phyloP scores from a whole-genome alignment of 176 grass and related monocot genomes.

The Musa schizocarpa region DNA sequence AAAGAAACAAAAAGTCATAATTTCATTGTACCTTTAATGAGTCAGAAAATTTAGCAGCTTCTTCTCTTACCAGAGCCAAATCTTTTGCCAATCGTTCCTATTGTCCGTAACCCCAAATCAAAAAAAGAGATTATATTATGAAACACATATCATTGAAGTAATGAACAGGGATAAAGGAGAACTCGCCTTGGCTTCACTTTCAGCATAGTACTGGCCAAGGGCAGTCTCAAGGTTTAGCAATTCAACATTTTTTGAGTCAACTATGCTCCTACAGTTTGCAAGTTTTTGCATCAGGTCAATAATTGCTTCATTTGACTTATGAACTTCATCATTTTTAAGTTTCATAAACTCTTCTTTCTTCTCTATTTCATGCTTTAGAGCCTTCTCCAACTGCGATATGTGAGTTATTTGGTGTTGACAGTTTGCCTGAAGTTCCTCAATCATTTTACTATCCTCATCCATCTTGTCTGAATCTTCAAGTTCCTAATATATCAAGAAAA shows the following conservation, averaged over 20 bases:
- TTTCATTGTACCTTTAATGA: slow-evolving; percentile 48
- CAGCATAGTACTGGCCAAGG: slow-evolving; percentile 98
- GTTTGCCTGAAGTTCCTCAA: slow-evolving; percentile 57
- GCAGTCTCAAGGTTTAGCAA: slow-evolving; percentile 94
- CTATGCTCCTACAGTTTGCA: slow-evolving; percentile 53
- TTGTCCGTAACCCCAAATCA: slow-evolving; percentile 7
- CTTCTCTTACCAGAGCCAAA: slow-evolving; percentile 72
- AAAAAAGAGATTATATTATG: background rate
- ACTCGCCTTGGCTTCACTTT: slow-evolving; percentile 85
- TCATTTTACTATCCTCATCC: slow-evolving; percentile 78
- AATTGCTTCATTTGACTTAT: slow-evolving; percentile 70
- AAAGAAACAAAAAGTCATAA: background rate
- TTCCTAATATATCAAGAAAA: slow-evolving; percentile 30
- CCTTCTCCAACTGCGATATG: slow-evolving; percentile 74
- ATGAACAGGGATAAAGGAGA: background rate
- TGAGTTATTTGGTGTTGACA: slow-evolving; percentile 63
- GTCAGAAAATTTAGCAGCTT: slow-evolving; percentile 62
- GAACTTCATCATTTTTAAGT: slow-evolving; percentile 47
- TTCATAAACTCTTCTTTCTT: slow-evolving; percentile 67
- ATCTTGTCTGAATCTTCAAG: slow-evolving; percentile 94
- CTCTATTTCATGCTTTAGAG: slow-evolving; percentile 51
- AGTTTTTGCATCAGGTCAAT: slow-evolving; percentile 72
- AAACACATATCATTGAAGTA: background rate
- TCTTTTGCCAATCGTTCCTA: slow-evolving; percentile 84
- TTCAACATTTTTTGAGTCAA: slow-evolving; percentile 83